Evolutionary conservation across 202 grass and related monocot species (phyloP), one percentile per base, ranked within the genome.

Genomic region (Zoysia matrella): DNA sequence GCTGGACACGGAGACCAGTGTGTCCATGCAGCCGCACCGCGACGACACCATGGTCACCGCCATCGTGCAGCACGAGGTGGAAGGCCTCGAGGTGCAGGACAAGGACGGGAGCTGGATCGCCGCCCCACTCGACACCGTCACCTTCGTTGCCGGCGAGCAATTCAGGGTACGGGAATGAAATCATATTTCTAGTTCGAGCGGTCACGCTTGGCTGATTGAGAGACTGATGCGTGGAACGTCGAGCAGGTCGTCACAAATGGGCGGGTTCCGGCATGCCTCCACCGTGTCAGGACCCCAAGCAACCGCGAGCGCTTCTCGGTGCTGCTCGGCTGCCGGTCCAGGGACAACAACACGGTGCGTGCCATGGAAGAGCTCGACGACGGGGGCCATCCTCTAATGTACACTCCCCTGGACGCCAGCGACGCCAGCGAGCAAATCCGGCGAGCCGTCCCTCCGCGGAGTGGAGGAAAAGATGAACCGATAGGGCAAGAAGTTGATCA

Each of bases 191-290:
- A 14, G 5, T 6, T 56, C 3, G 12, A 11, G 51, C 22, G 22
- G 22, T 30, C 22, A 3, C 51, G 4, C 13, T 40, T 1, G 30
- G 46, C 16, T 12, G 1, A 40, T 13, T 15, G 40, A 11, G 0
- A 14, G 1, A 13, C 2, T 8, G 9, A 42, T 6, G 0, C 4
- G 6, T 48, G 22, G 22, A 30, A 30, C 22, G 22, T 30, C 22
- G 22, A 30, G 6, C 74, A 89, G 83, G 84, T 89, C 7, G 65
- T 69, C 3, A 92, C 87, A 1, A 92, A 92, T 52, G 90, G 90
- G 11, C 69, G 76, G 78, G 82, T 89, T 52, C 12, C 66, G 14
- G 72, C 87, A 7, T 48, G 51, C 8, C 0, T 58, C 2, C 92
- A 94, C 72, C 82, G 82, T 9, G 92, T 91, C 13, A 50, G 66